These are phyloP conservation scores for Brassica incana DNA, from an alignment of 345 rosid genomes.

Conservation along the genomic window DNA sequence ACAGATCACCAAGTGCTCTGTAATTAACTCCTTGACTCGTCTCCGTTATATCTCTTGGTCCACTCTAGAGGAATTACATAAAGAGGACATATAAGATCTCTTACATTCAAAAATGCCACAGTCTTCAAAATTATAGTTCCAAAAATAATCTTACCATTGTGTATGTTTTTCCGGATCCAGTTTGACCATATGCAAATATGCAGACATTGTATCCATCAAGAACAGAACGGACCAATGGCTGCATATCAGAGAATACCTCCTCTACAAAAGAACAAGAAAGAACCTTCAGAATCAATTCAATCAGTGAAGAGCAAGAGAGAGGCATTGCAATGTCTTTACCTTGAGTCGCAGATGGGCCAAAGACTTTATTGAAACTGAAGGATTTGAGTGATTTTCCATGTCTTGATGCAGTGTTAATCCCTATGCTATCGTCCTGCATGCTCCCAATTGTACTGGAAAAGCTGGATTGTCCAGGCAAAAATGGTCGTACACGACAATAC, in stretches of 20 bases:
- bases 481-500: conserved; percentile 92
- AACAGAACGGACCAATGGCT: conserved; percentile 92
- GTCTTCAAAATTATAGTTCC: too few relatives aligned
- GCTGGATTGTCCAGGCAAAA: conserved; percentile 70
- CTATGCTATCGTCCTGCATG: conserved; percentile 73
- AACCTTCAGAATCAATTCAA: conserved; percentile 1
- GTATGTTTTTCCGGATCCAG: conserved; percentile 93
- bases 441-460: conserved; percentile 58
- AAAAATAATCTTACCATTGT: conserved; percentile 70
- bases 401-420: conserved; percentile 69
- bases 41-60: conserved; percentile 83
- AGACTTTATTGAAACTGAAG: conserved; percentile 90
- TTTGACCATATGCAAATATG: conserved; percentile 99
- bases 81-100: conserved; percentile 1
- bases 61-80: conserved; percentile 55
- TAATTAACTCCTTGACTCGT: conserved; percentile 88
- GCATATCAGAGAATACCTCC: conserved; percentile 96
- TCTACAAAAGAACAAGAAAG: conserved; percentile 50
- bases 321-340: conserved; percentile 43
- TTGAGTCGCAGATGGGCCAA: conserved; percentile 87
- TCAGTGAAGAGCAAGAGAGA: conserved; percentile 1
- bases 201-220: conserved; percentile 97
- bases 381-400: conserved; percentile 74
- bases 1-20: conserved; percentile 87
- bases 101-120: conserved; percentile 16